Evolutionary conservation across 371 early-diverging fungal genomes (phyloP).

Genomic region (Smittium culicis): DNA sequence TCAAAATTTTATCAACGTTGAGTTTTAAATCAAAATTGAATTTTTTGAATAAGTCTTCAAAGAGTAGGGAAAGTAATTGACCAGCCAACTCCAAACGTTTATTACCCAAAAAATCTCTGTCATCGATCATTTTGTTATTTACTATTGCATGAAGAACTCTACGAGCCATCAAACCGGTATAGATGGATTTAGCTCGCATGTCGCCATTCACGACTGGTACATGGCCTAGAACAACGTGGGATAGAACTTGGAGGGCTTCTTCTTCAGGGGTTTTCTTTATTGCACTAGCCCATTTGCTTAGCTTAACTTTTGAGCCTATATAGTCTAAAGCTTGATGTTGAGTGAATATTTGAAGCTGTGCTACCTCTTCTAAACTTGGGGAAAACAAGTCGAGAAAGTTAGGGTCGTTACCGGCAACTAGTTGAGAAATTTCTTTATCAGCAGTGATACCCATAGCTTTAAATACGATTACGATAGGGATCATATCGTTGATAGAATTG

Average conservation of each 20-base stretch:
- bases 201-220: conserved; percentile 83
- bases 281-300: conserved; percentile 1
- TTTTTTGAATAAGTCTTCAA: conserved; percentile 99
- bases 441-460: conserved; percentile 91
- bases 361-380: conserved; percentile 81
- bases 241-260: conserved; percentile 84
- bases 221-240: conserved; percentile 90
- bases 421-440: conserved; percentile 91
- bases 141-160: conserved; percentile 79
- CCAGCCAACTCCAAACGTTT: conserved; percentile 99
- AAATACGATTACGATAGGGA: conserved; percentile 82
- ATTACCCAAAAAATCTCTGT: conserved; percentile 99
- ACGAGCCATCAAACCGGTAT: conserved; percentile 96
- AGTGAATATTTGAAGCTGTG: conserved; percentile 43
- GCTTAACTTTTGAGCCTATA: conserved; percentile 41
- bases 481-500: conserved; percentile 85
- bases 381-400: conserved; percentile 71
- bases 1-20: conserved; percentile 83
- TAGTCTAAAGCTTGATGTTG: conserved; percentile 87
- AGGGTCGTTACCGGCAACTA: conserved; percentile 63
- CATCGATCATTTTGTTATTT: conserved; percentile 77
- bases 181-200: conserved; percentile 88
- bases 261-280: conserved; percentile 36
- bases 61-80: conserved; percentile 90
- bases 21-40: conserved; percentile 85